Base-by-base conservation (phyloP, 192 early-diverging fungal species). In the Backusella macrospora region DNA sequence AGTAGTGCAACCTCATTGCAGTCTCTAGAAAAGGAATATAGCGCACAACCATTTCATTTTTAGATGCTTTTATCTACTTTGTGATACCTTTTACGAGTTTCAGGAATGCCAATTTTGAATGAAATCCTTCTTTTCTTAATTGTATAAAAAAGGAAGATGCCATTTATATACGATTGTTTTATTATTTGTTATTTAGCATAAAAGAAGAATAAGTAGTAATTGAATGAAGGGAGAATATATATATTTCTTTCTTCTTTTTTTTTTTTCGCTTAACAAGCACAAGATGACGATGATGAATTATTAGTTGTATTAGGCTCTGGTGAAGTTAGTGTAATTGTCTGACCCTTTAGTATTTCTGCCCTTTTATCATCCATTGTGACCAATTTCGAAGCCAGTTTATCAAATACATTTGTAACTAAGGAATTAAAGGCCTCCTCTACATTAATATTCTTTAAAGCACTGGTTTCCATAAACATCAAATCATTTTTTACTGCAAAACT, bases 401-500 rank as follows among this genome's bases (percentile, higher is more conserved):
- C 70, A 42, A 43, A 62, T 15, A 71, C 26, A 62, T 71, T 55
- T 23, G 37, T 26, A 62, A 71, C 55, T n/a, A 71, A 26, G n/a
- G 68, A 62, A 21, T 71, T 21, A 47, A 94, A 91, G 12, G 96
- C 94, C 71, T 88, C 89, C 40, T 94, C 90, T 18, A 94, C 95
- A 37, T 94, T 90, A 72, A 94, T 95, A 66, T 94, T 88, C 62
- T 87, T 87, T 70, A 84, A 48, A 3, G 83, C 92, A 21, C 87
- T 89, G 40, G 96, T 92, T 82, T 98, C 95, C 52, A 91, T 84
- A 77, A 94, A 98, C 76, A 98, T 82, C 44, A 98, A 82, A 8
- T 90, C 90, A 73, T 96, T 89, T 55, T 92, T 88, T 70, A 84
- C 81, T 34, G 95, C 94, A 90, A 96, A 95, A 55, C 87, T 86